Conservation (phyloP, 768 basidiomycete genomes). For the Kondoa malvinella region DNA sequence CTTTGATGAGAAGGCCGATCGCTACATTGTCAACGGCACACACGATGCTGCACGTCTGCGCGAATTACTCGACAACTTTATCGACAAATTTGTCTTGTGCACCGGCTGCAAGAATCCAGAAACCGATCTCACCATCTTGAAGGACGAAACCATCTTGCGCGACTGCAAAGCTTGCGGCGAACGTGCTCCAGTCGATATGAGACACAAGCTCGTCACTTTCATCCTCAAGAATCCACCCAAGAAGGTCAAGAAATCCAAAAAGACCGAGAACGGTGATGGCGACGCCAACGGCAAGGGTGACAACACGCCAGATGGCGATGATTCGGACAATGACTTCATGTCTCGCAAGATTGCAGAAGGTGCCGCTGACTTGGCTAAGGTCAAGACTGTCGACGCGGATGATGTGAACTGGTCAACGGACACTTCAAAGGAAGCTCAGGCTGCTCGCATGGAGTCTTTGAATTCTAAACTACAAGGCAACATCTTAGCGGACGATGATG, state of each 20-base stretch:
- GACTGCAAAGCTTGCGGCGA: conserved; percentile 99
- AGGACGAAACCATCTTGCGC: conserved; percentile 71
- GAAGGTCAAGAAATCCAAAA: conserved; percentile 48
- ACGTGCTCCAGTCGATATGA: conserved; percentile 79
- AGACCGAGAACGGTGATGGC: conserved; percentile 34
- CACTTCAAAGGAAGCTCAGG: conserved; percentile 73
- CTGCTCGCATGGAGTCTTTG: conserved; percentile 57
- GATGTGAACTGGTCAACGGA: conserved; percentile 60
- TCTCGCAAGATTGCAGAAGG: conserved; percentile 83
- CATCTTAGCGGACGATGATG: conserved; percentile 49
- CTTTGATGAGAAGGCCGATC: conserved; percentile 86
- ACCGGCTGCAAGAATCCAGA: conserved; percentile 97
- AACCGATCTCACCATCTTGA: conserved; percentile 83
- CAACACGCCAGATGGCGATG: conserved; percentile 41
- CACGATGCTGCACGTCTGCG: conserved; percentile 80
- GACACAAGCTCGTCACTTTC: conserved; percentile 89
- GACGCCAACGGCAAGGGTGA: conserved; percentile 41
- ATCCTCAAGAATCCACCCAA: conserved; percentile 95
- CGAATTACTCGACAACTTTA: conserved; percentile 89
- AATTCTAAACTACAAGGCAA: conserved; percentile 43
- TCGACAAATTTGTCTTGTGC: conserved; percentile 96
- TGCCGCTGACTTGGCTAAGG: conserved; percentile 55
- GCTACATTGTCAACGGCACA: conserved; percentile 96
- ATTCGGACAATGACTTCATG: conserved; percentile 53
- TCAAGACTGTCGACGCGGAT: conserved; percentile 34